These are phyloP conservation scores for Seiridium unicorne DNA, from an alignment of 2,329 filamentous ascomycete species.

Conservation along the genomic window DNA sequence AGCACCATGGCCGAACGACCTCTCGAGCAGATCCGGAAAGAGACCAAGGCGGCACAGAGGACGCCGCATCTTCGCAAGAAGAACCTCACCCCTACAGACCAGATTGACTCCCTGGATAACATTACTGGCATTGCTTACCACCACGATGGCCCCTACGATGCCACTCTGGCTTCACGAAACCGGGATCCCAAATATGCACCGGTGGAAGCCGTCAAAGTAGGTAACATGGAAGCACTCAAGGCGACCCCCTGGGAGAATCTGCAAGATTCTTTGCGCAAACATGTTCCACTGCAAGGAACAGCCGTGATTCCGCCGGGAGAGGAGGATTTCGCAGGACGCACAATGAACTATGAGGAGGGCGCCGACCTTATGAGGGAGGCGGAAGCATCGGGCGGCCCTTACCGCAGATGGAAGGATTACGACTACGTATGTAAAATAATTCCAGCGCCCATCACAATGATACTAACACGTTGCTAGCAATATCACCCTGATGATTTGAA, in stretches of 20 bases:
- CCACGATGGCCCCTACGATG: slow-evolving; percentile 89
- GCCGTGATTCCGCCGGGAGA: slow-evolving; percentile 74
- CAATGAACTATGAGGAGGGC: slow-evolving; percentile 82
- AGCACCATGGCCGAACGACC: slow-evolving; percentile 49
- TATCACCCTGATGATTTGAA: slow-evolving; percentile 78
- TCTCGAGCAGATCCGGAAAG: slow-evolving; percentile 63
- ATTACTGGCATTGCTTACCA: slow-evolving; percentile 68
- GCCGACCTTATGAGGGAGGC: slow-evolving; percentile 77
- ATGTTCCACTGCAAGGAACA: slow-evolving; percentile 79
- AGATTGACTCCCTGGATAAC: slow-evolving; percentile 77
- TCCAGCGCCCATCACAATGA: background rate
- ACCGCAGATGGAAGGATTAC: slow-evolving; percentile 74
- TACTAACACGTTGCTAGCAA: slow-evolving; percentile 34
- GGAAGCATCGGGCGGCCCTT: slow-evolving; percentile 68
- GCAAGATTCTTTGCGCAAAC: slow-evolving; percentile 67
- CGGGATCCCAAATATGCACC: slow-evolving; percentile 61
- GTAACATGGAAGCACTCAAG: slow-evolving; percentile 73
- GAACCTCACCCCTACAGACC: slow-evolving; percentile 67
- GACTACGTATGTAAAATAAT: slow-evolving; percentile 61
- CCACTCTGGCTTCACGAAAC: slow-evolving; percentile 74
- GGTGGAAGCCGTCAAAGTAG: slow-evolving; percentile 70
- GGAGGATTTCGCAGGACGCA: slow-evolving; percentile 64
- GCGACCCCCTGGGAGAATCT: slow-evolving; percentile 82
- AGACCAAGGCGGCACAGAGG: slow-evolving; percentile 64
- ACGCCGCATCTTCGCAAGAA: slow-evolving; percentile 65